Evolutionary conservation across 2,329 filamentous ascomycete species (phyloP), one percentile per base, ranked within the genome.

Genomic region (Fusarium ambrosium): DNA sequence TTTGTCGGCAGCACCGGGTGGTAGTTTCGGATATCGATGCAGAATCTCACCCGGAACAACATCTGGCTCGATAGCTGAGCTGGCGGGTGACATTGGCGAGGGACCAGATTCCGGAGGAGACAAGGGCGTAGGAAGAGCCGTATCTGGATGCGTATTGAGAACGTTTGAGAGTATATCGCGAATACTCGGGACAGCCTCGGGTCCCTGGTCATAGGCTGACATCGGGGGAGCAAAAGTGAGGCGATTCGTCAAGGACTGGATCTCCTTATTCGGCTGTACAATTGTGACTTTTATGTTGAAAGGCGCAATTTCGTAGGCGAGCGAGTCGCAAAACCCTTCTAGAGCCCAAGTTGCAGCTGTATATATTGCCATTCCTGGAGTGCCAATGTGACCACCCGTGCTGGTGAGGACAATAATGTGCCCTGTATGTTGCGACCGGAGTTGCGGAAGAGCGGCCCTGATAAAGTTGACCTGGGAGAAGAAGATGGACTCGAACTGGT

Each of bases 211-310:
- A 43, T 84, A 84, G 20, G 86, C 91, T 2, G 89, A 88, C 80
- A 98, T 89, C 39, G 92, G 92, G 6, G 96, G 95, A 4, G 94
- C 93, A 76, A 96, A 94, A 59, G 92, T 93, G 78, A 98, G 93
- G 66, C 93, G 92, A 84, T 97, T 97, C 32, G 94, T 97, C 67
- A 98, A 88, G 36, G 95, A 92, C 74, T 93, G 92, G 71, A 98
- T 94, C 85, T 98, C 96, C 85, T 98, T 95, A 83, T 95, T 97
- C 29, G 95, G 95, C 86, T 99, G 96, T 53, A 99, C 93, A 76
- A 98, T 95, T 45, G 95, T 98, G 82, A 98, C 91, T 83, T 96
- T 97, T 85, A 98, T 92, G 84, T 98, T 98, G 86, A 98, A 98
- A 0, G 97, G 97, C 1, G 96, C 94, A 73, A 99, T 93, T 84